Conservation (phyloP, 164 flowering plant genomes). For the Saururus chinensis region DNA sequence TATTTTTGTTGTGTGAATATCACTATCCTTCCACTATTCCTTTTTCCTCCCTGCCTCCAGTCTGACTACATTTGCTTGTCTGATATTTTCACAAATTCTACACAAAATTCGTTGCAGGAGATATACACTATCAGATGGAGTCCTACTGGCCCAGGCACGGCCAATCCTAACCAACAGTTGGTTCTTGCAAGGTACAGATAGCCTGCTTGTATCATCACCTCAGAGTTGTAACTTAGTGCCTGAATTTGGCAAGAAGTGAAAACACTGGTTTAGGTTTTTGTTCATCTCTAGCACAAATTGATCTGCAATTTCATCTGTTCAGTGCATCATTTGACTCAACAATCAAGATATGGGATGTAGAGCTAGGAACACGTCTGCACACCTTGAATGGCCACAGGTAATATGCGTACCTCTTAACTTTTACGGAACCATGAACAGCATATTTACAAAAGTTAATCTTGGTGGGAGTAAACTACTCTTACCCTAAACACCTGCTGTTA, state of each 20-base stretch:
- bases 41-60: too few species aligned
- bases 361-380: slow-evolving; percentile 45
- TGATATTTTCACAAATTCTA: too few species aligned
- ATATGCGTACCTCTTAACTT: neutral
- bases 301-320: slow-evolving; percentile 4
- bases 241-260: too few species aligned
- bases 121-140: slow-evolving; percentile 97
- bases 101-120: slow-evolving; percentile 45
- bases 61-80: neutral
- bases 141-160: slow-evolving; percentile 90
- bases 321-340: slow-evolving; percentile 97
- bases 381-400: slow-evolving; percentile 87
- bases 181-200: slow-evolving; percentile 68
- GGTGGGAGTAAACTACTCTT: too few species aligned
- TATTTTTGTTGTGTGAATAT: too few species aligned
- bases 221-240: neutral
- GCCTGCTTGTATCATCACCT: neutral
- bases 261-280: neutral
- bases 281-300: neutral
- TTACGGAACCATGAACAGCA: neutral
- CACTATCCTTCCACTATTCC: too few species aligned
- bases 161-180: slow-evolving; percentile 74
- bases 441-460: too few species aligned
- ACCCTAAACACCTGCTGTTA: neutral
- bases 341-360: slow-evolving; percentile 88